phyloP scores from a whole-genome alignment of 495 filamentous ascomycete genomes.

The Hapsidospora chrysogenum region DNA sequence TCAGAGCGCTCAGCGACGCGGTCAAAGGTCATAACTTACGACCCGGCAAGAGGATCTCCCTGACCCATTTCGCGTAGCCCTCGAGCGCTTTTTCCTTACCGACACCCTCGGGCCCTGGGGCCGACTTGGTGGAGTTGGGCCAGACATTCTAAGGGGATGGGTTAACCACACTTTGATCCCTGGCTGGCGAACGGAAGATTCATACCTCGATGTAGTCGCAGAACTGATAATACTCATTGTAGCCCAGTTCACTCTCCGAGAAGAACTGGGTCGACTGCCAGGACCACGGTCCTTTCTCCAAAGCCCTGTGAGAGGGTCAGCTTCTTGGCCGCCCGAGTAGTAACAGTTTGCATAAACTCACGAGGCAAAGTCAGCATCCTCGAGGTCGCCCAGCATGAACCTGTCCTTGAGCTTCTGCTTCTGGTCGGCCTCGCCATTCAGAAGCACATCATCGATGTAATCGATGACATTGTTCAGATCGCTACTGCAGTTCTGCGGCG shows the following conservation, averaged over 20 bases:
- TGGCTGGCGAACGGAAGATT: background rate
- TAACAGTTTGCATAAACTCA: too few relatives aligned
- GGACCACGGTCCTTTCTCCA: constrained; percentile 37
- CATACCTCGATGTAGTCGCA: constrained; percentile 23
- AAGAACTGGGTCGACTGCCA: constrained; percentile 29
- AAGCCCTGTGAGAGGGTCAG: too few relatives aligned
- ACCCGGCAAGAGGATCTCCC: constrained; percentile 7
- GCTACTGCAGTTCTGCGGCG: constrained; percentile 44
- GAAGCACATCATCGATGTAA: constrained; percentile 34
- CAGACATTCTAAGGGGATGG: constrained; percentile 17
- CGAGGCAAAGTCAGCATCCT: constrained; percentile 42
- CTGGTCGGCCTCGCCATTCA: constrained; percentile 21
- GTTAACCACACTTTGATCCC: background rate
- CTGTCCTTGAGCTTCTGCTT: constrained; percentile 35
- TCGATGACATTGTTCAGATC: constrained; percentile 39
- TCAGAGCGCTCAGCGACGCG: background rate
- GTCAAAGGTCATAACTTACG: background rate
- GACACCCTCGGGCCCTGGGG: constrained; percentile 17
- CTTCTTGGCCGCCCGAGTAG: too few relatives aligned
- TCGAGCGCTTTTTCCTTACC: constrained; percentile 36
- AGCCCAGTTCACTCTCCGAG: constrained; percentile 7
- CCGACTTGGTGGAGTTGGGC: background rate
- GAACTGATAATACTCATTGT: constrained; percentile 37
- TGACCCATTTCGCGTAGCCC: constrained; percentile 38
- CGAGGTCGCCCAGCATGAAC: constrained; percentile 37